These are phyloP conservation scores for Nannochloropsis gaditana DNA, from an alignment of 108 stramenopile genomes.

Conservation along the genomic window DNA sequence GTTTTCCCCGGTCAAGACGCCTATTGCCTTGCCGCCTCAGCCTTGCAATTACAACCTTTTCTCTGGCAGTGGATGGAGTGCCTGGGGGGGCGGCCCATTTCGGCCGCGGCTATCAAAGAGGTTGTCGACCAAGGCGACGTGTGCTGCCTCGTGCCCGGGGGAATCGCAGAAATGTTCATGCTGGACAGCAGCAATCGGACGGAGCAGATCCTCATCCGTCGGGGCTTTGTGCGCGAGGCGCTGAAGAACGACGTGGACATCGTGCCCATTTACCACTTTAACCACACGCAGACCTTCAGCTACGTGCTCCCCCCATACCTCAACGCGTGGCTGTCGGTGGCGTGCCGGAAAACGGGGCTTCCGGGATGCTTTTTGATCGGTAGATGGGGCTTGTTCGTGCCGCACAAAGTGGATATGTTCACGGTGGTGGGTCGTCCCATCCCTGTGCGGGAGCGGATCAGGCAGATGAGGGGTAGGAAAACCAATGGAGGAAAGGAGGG, in stretches of 20 bases:
- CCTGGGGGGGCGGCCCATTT: neutral
- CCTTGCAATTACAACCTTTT: constrained; percentile 18
- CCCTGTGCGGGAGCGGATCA: neutral
- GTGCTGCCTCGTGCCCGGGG: neutral
- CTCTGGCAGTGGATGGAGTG: neutral
- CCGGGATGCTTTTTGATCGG: neutral
- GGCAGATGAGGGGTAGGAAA: neutral
- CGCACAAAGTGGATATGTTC: neutral
- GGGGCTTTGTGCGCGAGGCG: neutral
- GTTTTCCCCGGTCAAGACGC: neutral
- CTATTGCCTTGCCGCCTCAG: neutral
- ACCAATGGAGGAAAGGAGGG: neutral
- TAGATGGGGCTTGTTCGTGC: neutral
- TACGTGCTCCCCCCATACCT: neutral
- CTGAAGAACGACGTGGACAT: neutral
- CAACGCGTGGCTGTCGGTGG: neutral
- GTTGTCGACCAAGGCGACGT: neutral
- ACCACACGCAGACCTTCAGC: constrained; percentile 11
- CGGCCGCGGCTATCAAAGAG: neutral
- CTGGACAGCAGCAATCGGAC: neutral
- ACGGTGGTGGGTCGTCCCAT: neutral
- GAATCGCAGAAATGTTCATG: constrained; percentile 15
- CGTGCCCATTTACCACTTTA: neutral
- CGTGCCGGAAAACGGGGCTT: neutral
- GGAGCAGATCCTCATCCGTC: neutral